Base-by-base conservation (phyloP, 2,329 filamentous ascomycete species). In the Penicillium sp. region DNA sequence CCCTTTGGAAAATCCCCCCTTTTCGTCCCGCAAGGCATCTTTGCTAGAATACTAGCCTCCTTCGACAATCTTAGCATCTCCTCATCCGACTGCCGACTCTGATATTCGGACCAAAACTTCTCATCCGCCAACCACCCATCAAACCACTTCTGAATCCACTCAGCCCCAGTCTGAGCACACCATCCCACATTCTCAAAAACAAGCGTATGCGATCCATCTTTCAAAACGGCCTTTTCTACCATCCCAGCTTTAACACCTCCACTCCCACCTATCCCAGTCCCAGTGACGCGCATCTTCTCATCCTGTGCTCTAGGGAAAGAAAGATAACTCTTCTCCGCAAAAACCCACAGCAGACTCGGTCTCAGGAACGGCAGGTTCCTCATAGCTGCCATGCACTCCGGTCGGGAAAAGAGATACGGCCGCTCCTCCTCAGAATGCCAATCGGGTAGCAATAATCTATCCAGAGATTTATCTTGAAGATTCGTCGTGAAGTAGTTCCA, bases 331-430 rank as follows among this genome's bases (percentile, higher is more conserved):
- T 53, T 37, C 0, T 49, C 59, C 2, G 61, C 65, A 50, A 63
- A 70, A 3, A 67, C 52, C 55, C 61, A 70, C 0, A 67, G 37
- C 8, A 70, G 65, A 54, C 60, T 63, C 1, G 67, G 67, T 21
- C 65, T 61, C 4, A 70, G 19, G 22, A 53, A 61, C 2, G 67
- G 65, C 4, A 69, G 37, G 49, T 64, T 64, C 2, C 54, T 58
- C 49, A 60, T 55, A 1, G 58, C 45, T 1, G 56, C 47, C 49
- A 44, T 58, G 26, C 57, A 61, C 31, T 67, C 52, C 13, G 66
- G 64, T 4, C 66, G 57, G 7, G 57, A 51, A 26, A 60, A 31
- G 2, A 52, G 2, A 10, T 48, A 54, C 6, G 54, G 53, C n/a
- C 58, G 55, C 22, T 63, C 57, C 3, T 46, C 21, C 9, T 59